Evolutionary conservation across 176 grass and related monocot species (phyloP), one percentile per base, ranked within the genome.

Genomic region (Carex littledalei): DNA sequence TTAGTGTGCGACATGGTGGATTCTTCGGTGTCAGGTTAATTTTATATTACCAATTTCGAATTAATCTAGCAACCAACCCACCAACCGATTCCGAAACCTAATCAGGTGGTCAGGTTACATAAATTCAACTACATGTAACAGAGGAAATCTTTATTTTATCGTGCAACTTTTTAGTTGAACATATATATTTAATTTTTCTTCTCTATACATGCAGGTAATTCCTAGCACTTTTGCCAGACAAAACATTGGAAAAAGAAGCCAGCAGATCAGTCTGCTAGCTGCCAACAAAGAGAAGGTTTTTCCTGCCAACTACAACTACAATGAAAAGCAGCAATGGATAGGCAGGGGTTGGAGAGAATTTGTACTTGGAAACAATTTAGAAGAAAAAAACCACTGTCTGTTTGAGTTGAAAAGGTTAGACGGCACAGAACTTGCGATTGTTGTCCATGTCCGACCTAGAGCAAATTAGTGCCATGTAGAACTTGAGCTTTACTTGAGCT

Each of bases 381-480:
- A 39, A 2, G 16, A 79, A 26, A 85, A 54, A 3, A n/a, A 86
- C 17, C 3, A 84, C 53, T 89, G 92, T 1, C 1, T 87, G 18
- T 91, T 89, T 17, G 87, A 94, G 63, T 45, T 94, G 41, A 84
- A 80, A 55, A 90, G 78, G 79, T 24, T 53, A 3, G 1, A 24
- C 6, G 17, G 39, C 3, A 14, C 21, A 8, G 17, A 49, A 52
- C 20, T 84, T 21, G 34, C 39, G 41, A 13, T 87, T 16, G 70
- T 72, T 6, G 75, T 88, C 22, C 80, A 90, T 71, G 59, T 55
- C 49, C 3, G 0, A 39, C 59, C 84, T 71, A 53, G 49, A 83
- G 15, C 47, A 49, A 49, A 49, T 49, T 49, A 49, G 45, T 49
- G 45, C 45, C 45, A 10, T 10, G 8, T 10, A 1, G 45, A 24